A percentile compares a stretch with the other conserved stretches of the same genome.
Evolutionary conservation across 2,329 filamentous ascomycete species (phyloP).

Genomic region (Bipolaris cookei): DNA sequence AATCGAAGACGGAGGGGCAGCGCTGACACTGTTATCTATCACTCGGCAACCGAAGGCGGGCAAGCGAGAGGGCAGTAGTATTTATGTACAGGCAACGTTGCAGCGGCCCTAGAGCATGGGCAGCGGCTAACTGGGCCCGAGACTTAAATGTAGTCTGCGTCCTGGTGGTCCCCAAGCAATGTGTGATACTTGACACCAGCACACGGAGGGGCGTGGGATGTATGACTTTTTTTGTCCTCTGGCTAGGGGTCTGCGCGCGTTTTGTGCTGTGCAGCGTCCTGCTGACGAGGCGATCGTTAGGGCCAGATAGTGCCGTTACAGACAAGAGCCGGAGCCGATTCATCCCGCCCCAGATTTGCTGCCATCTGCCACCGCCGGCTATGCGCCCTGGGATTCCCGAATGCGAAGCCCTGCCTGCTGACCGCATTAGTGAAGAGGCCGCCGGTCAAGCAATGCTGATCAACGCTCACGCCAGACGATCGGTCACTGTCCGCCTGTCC

Average conservation of each 20-base stretch:
- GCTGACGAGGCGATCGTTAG: slow-evolving; percentile 8
- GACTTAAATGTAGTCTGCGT: neutral
- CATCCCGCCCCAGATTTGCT: slow-evolving; percentile 16
- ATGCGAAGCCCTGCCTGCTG: too few species aligned
- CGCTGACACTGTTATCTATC: slow-evolving; percentile 30
- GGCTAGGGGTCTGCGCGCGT: neutral
- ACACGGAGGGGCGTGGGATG: neutral
- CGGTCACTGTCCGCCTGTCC: too few species aligned
- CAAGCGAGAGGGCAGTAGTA: slow-evolving; percentile 37
- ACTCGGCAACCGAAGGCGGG: slow-evolving; percentile 31
- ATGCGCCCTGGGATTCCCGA: neutral
- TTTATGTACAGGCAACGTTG: slow-evolving; percentile 25
- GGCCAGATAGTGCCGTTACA: slow-evolving; percentile 37
- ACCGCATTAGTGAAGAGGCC: too few species aligned
- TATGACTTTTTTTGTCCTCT: neutral
- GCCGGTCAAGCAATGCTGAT: too few species aligned
- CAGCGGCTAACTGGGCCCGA: neutral
- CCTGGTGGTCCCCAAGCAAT: neutral
- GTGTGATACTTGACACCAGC: neutral
- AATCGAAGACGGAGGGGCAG: slow-evolving; percentile 22
- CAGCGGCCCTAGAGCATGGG: slow-evolving; percentile 9
- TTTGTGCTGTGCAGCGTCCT: neutral
- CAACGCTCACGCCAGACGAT: too few species aligned
- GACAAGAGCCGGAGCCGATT: slow-evolving; percentile 20
- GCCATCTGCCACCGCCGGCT: neutral